Conservation (phyloP, 768 basidiomycete species). For the Pulveroboletus sp. region DNA sequence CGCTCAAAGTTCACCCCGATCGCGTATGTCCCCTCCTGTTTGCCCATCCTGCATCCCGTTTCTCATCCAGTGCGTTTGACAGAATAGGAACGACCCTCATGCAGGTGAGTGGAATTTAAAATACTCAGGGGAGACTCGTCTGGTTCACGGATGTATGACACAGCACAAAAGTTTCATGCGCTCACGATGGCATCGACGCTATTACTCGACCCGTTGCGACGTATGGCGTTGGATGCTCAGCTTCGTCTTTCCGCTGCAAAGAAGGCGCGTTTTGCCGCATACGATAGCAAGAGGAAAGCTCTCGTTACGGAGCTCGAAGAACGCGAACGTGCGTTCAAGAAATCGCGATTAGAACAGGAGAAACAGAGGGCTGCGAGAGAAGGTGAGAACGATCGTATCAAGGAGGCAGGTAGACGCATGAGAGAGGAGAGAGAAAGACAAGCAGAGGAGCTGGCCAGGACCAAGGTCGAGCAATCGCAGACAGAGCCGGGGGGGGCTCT, state of each 20-base stretch:
- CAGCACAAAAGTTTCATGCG: constrained; percentile 78
- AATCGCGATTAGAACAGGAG: constrained; percentile 56
- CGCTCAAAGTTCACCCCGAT: constrained; percentile 85
- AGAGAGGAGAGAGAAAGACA: constrained; percentile 63
- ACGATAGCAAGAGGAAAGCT: constrained; percentile 67
- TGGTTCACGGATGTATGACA: neutral
- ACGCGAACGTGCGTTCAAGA: constrained; percentile 73
- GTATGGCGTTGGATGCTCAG: constrained; percentile 76
- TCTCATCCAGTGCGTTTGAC: constrained; percentile 8
- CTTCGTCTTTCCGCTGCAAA: constrained; percentile 66
- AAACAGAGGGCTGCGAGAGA: constrained; percentile 50
- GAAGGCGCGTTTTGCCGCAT: constrained; percentile 62
- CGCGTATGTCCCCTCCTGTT: constrained; percentile 46
- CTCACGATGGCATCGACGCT: constrained; percentile 78
- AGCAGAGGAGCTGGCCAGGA: constrained; percentile 39
- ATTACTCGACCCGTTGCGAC: constrained; percentile 73
- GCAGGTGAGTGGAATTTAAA: constrained; percentile 44
- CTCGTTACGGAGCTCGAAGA: constrained; percentile 77
- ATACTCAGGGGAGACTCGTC: neutral
- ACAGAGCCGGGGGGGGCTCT: constrained; percentile 28
- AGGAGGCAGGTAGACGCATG: constrained; percentile 65
- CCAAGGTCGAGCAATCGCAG: constrained; percentile 25
- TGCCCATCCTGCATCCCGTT: constrained; percentile 11
- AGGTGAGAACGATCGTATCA: constrained; percentile 66
- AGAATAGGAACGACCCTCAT: constrained; percentile 79